A percentile compares a stretch with the other conserved stretches of the same genome.
These are phyloP conservation scores for Xylariaceae sp. DNA, from an alignment of 2,329 filamentous ascomycete genomes.

Conservation along the genomic window DNA sequence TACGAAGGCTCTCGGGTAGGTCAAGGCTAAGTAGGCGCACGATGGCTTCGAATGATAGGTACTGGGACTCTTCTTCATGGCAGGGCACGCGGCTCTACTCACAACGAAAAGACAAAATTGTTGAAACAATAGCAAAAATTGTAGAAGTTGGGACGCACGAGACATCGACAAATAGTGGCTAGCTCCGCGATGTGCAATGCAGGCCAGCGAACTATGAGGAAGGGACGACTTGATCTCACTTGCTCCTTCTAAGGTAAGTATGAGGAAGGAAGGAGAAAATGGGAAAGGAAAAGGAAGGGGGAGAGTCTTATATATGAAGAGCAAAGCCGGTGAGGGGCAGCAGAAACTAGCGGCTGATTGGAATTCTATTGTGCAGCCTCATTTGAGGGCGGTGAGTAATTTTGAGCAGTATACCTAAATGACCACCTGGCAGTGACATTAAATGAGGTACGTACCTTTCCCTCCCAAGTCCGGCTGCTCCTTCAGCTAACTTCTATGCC, in stretches of 20 bases:
- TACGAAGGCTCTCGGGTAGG: too few species aligned
- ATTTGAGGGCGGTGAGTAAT: neutral
- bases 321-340: constrained; percentile 11
- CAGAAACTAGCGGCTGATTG: constrained; percentile 8
- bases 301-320: constrained; percentile 21
- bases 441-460: too few species aligned
- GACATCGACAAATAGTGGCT: constrained; percentile 14
- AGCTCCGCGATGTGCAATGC: constrained; percentile 54
- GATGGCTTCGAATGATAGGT: neutral
- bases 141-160: constrained; percentile 19
- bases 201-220: constrained; percentile 36
- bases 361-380: neutral
- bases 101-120: constrained; percentile 42
- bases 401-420: too few species aligned
- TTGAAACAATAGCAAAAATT: constrained; percentile 52
- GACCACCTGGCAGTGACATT: too few species aligned
- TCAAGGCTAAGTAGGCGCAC: too few species aligned
- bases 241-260: constrained; percentile 59
- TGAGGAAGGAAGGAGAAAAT: constrained; percentile 42
- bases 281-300: constrained; percentile 22
- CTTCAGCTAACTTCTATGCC: too few species aligned
- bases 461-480: too few species aligned
- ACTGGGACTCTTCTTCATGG: constrained; percentile 41
- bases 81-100: constrained; percentile 38
- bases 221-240: too few species aligned